Base-by-base conservation (phyloP, 2,329 filamentous ascomycete genomes). In the Epichloe scottii region DNA sequence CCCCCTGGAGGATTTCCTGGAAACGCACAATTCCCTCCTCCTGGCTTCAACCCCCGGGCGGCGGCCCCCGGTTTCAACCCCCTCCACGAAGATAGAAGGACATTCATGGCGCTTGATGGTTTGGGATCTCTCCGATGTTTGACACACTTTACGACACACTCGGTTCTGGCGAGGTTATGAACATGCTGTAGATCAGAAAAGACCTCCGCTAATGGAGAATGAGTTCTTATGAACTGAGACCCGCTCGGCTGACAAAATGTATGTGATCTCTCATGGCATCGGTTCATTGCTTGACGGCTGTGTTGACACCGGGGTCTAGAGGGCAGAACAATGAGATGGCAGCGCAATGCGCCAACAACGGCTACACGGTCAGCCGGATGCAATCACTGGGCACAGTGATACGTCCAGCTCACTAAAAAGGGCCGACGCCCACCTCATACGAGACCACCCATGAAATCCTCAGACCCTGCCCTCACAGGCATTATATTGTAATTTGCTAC, bases 31-130 rank as follows among this genome's bases (percentile, higher is more conserved):
- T 54, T 54, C n/a, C 53, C 49, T 40, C 53, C 50, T 26, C 56
- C 48, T 26, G 54, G 40, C 35, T 55, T 53, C 42, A 64, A 60
- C 33, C 63, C 69, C 69, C 62, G 60, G 72, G 52, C 30, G 55
- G 52, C 42, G 55, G 55, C 57, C 58, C 84, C 85, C 53, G 86
- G 87, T 56, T 91, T 91, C 71, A 85, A 89, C 69, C 82, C 81
- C 82, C 85, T 53, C 81, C 82, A 50, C 75, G 79, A 67, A 71
- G 77, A 72, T 81, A 72, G 58, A 54, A 57, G 59, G 21, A 48
- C 23, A 58, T 58, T 54, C 57, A 58, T 56, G 52, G 58, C 51
- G 53, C 55, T 60, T 55, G 57, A 55, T 53, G 57, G 56, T 55
- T 56, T 53, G 53, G 54, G 55, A 57, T 51, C 55, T 52, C 53